phyloP scores from a whole-genome alignment of 306 rosid genomes.

The Astragalus glycyphyllos region DNA sequence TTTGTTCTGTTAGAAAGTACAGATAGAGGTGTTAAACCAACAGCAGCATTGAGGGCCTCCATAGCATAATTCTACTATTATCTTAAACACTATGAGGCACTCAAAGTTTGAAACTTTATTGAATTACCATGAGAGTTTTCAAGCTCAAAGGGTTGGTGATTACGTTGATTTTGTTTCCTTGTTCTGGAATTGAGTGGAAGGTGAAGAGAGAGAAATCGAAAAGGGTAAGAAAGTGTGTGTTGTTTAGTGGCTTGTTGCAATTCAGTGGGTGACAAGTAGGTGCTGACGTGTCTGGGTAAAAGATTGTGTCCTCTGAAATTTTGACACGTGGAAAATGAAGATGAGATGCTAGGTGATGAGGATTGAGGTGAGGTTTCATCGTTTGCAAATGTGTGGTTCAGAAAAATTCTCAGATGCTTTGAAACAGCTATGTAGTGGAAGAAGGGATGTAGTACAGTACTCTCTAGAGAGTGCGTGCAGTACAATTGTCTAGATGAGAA shows the following conservation, averaged over 20 bases:
- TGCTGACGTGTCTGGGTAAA: conserved; percentile 48
- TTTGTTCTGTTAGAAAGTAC: conserved; percentile 67
- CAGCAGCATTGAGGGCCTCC: conserved; percentile 98
- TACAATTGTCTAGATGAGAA: conserved; percentile 15
- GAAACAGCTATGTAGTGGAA: conserved; percentile 1
- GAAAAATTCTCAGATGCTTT: conserved; percentile 1
- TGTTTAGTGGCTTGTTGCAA: conserved; percentile 37
- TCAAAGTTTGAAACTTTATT: conserved; percentile 8
- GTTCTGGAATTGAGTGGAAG: conserved; percentile 35
- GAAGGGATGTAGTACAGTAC: background rate
- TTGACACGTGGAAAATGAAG: conserved; percentile 45
- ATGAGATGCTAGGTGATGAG: conserved; percentile 47
- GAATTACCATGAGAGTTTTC: conserved; percentile 31
- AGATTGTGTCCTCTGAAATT: conserved; percentile 19
- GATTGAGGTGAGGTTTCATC: conserved; percentile 38
- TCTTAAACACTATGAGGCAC: conserved; percentile 23
- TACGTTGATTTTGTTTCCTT: conserved; percentile 32
- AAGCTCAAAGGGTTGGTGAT: conserved; percentile 22
- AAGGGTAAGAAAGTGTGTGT: conserved; percentile 10
- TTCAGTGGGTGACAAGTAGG: conserved; percentile 31
- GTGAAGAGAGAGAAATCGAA: conserved; percentile 3
- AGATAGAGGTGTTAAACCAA: conserved; percentile 78
- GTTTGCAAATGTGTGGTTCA: conserved; percentile 44
- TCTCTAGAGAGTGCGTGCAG: conserved; percentile 20
- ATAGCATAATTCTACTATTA: conserved; percentile 65